Evolutionary conservation across 192 early-diverging fungal genomes (phyloP), one percentile per base, ranked within the genome.

Genomic region (Coemansia interrupta): DNA sequence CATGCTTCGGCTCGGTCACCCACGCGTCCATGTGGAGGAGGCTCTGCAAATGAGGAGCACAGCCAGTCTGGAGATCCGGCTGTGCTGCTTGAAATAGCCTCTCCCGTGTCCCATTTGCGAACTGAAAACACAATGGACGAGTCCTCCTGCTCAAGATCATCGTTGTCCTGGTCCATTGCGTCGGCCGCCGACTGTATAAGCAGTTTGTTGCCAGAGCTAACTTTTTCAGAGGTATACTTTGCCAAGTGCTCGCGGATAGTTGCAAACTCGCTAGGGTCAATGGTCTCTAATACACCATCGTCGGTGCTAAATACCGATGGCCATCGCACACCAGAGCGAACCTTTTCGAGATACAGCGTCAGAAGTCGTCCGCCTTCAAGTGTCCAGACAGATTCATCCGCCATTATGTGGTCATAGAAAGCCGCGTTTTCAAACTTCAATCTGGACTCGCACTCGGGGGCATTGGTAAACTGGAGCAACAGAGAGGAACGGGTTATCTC

Each of bases 331-430:
- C 82, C 70, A 50, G 78, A 61, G 52, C 84, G 72, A 23, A 73
- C 56, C 58, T 91, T 91, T 43, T 84, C 82, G 19, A 91, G 43
- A 54, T 72, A 80, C 19, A 91, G 41, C 0, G 86, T 86, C 22
- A 91, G 59, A 9, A 85, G 23, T 1, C 84, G 81, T 0, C 78
- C 78, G 26, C 65, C 64, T 38, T 89, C 87, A n/a, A 88, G 53
- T 15, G 85, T 87, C 89, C 89, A 91, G 4, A 83, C 66, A 45
- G 81, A 85, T 12, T 82, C 79, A 17, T 82, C 78, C 0, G 86
- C 71, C 26, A 75, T 69, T 26, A 91, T 83, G 15, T 38, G 50
- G 42, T 81, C 78, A 24, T 52, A 68, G 17, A 78, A 64, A 29
- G 58, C 49, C 9, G 46, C 26, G 41, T 48, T 32, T 19, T 54